Percentiles rank a stretch among this genome's conserved stretches.
Conservation (phyloP, 2,329 filamentous ascomycete species). For the Colletotrichum sp. region DNA sequence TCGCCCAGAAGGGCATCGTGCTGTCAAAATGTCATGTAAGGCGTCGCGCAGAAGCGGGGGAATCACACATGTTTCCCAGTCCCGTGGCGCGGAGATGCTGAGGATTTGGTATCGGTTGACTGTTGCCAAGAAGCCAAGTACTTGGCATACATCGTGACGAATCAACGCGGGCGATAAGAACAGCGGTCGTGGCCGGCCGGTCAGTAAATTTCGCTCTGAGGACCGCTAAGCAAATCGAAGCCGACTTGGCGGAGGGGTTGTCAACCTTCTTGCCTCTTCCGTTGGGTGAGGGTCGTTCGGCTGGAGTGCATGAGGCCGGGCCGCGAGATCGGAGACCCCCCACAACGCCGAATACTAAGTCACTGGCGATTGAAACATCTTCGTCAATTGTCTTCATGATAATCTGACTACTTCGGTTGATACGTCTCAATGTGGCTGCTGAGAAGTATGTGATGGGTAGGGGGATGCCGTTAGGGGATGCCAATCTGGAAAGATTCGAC, state of each 20-base stretch:
- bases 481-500: background rate
- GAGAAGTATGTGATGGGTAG: background rate
- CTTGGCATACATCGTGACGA: constrained; percentile 1
- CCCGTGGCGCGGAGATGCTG: constrained; percentile 5
- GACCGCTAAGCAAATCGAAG: background rate
- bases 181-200: background rate
- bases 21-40: background rate
- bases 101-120: background rate
- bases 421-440: background rate
- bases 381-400: fast-evolving
- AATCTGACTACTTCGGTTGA: fast-evolving
- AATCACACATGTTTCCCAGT: background rate
- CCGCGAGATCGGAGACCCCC: background rate
- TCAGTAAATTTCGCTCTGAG: background rate
- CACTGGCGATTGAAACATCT: fast-evolving
- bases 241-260: background rate
- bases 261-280: constrained; percentile 6
- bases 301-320: background rate
- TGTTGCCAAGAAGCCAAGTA: background rate
- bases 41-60: background rate
- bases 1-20: background rate
- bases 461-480: too few relatives aligned
- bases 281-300: background rate
- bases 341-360: background rate
- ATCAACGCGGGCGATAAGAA: constrained; percentile 2